Percentiles rank a stretch among this genome's conserved stretches.
Conservation (phyloP, 169 alveolate genomes). For the Cryptosporidium muris region DNA sequence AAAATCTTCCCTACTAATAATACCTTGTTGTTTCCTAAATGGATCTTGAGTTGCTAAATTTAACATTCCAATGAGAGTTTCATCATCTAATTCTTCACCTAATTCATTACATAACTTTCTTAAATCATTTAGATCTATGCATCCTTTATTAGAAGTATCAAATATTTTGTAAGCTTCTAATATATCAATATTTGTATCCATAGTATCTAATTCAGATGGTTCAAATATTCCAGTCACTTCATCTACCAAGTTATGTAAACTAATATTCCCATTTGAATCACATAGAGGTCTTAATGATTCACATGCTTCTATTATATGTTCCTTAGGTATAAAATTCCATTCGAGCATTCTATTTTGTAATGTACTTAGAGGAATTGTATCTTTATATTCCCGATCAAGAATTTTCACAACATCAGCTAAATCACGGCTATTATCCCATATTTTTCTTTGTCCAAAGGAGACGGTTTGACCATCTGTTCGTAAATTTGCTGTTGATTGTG, state of each 20-base stretch:
- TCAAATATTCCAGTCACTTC: conserved; percentile 61
- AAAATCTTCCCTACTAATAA: conserved; percentile 67
- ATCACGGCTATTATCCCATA: conserved; percentile 68
- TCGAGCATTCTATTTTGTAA: conserved; percentile 64
- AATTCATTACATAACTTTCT: conserved; percentile 50
- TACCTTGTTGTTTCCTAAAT: conserved; percentile 50
- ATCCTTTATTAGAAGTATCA: conserved; percentile 51
- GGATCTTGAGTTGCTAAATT: conserved; percentile 65
- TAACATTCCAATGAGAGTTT: conserved; percentile 65
- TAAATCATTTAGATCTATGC: conserved; percentile 52
- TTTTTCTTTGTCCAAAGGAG: conserved; percentile 68
- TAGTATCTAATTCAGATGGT: conserved; percentile 62
- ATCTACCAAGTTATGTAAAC: conserved; percentile 53
- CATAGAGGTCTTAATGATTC: conserved; percentile 59
- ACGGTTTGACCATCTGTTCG: conserved; percentile 70
- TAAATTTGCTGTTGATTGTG: conserved; percentile 68
- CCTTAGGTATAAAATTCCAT: conserved; percentile 68
- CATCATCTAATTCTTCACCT: conserved; percentile 71
- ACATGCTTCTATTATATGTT: conserved; percentile 62
- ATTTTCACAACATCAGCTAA: conserved; percentile 56
- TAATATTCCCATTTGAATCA: conserved; percentile 63
- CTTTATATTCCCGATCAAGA: conserved; percentile 59
- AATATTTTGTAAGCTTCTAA: conserved; percentile 66
- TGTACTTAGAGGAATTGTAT: conserved; percentile 50
- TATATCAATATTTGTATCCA: conserved; percentile 69